Base-by-base conservation (phyloP, 192 early-diverging fungal genomes). In the Radiomyces spectabilis region DNA sequence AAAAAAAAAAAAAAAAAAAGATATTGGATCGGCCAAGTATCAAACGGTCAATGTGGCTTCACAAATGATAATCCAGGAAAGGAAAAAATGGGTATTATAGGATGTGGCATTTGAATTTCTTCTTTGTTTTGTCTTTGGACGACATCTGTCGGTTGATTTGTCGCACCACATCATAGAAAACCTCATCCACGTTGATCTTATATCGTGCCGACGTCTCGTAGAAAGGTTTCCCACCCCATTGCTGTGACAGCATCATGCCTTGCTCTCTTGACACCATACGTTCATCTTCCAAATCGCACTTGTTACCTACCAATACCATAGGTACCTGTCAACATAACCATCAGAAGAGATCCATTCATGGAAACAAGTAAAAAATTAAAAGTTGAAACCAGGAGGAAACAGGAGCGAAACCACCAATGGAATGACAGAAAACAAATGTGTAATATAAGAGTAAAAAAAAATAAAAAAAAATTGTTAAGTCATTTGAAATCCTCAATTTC, bases 261-360 rank as follows among this genome's bases (percentile, higher is more conserved):
- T 89, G 80, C 42, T 86, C 75, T 44, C 78, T 77, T 9, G 74
- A 64, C 13, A 88, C 84, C 25, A 64, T 65, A 29, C 93, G 81
- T 50, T 91, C 86, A n/a, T 65, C 53, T 39, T 85, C 84, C 59
- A 91, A 62, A 77, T 97, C 94, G 57, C 87, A 92, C 65, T 97
- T 94, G 82, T 97, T 97, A 9, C 88, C 94, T 9, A 93, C 89
- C 33, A 97, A 63, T 2, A 91, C 85, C 55, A 95, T 83, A 18
- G 94, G 92, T 33, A 86, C 86, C 59, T 77, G 15, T 18, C 33
- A 15, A n/a, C n/a, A n/a, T n/a, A n/a, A n/a, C n/a, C n/a, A n/a
- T n/a, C n/a, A n/a, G n/a, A n/a, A n/a, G n/a, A n/a, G n/a, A n/a
- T n/a, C n/a, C n/a, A n/a, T n/a, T n/a, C n/a, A n/a, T n/a, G n/a